Base-by-base conservation (phyloP, 2,329 filamentous ascomycete species). In the Fusarium brevicatenulatum region DNA sequence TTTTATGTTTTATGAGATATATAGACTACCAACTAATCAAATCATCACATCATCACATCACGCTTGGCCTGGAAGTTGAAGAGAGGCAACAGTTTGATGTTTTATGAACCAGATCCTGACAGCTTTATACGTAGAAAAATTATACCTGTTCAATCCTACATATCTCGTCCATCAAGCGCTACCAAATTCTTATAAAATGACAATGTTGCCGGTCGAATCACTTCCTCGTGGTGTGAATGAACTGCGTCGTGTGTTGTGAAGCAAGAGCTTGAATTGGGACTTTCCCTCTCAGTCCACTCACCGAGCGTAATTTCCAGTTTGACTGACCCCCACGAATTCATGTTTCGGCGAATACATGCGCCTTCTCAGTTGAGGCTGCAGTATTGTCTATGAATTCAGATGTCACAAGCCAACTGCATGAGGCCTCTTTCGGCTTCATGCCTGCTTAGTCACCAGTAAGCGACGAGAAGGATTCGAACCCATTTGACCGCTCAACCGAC, bases 391-490 rank as follows among this genome's bases (percentile, higher is more conserved):
- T 16, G 5, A 25, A 39, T 39, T 39, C 13, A 21, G n/a, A 25
- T 25, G 42, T 43, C 42, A 43, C 42, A 8, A 25, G n/a, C 42
- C 42, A 25, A 43, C 42, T 25, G 15, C n/a, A 43, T 43, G 42
- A 43, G 42, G 15, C 42, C 40, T 43, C 9, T 43, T 43, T 43
- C n/a, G n/a, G 42, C 15, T 9, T 25, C 23, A 25, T 25, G 42
- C 7, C 9, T 36, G 63, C 32, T 66, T 65, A 59, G 50, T 66
- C 30, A 66, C 44, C 61, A 28, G n/a, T 58, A 54, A 52, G 61
- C 50, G 21, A 25, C 42, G 9, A 28, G 52, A 66, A 66, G 39
- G 44, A 63, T 59, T 59, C 60, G 25, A 4, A 15, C 25, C 23
- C 25, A 30, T 34, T 57, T 34, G 12, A 30, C 23, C 28, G 15